Evolutionary conservation across 2,329 filamentous ascomycete genomes (phyloP), one percentile per base, ranked within the genome.

Genomic region (Fusarium nodosum): DNA sequence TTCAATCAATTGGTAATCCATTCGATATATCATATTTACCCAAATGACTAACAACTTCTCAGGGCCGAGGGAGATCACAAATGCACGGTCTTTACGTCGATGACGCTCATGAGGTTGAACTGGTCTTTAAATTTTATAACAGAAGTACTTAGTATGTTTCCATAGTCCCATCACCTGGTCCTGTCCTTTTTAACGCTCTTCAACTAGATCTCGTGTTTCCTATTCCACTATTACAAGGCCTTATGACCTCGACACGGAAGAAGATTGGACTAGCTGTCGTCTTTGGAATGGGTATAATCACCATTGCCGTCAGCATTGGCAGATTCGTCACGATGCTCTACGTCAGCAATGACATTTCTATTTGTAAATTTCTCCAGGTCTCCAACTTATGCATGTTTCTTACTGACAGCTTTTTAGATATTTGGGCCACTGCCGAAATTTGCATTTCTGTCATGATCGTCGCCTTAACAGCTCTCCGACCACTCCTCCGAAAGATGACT

Each of bases 341-440:
- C 3, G 41, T 60, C 7, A 28, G 31, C 3, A 61, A 61, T 9
- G 45, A 58, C 15, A 61, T 60, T 2, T 61, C 59, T 0, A 61
- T 61, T 3, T 61, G 59, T 39, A 2, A 8, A 8, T 20, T 0
- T 5, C 4, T 7, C 3, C 7, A 8, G 3, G 12, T 4, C 2
- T 2, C 4, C 1, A 12, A 1, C 5, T 3, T 7, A 7, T 6
- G 1, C 0, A 0, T 0, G 7, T 0, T 0, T 4, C 9, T 4
- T 0, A 41, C 36, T 60, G 11, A 61, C 15, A 13, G 3, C 0
- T 0, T 5, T 7, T 2, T 12, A 61, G 59, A 61, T 15, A 54
- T 61, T 1, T 61, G 59, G 59, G 59, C 59, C 5, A 61, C 59
- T 4, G 59, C 59, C 3, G 56, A 61, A 22, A 61, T 61, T 2